These are phyloP conservation scores for Trichocladium uniseriatum DNA, from an alignment of 495 filamentous ascomycete species.

Conservation along the genomic window DNA sequence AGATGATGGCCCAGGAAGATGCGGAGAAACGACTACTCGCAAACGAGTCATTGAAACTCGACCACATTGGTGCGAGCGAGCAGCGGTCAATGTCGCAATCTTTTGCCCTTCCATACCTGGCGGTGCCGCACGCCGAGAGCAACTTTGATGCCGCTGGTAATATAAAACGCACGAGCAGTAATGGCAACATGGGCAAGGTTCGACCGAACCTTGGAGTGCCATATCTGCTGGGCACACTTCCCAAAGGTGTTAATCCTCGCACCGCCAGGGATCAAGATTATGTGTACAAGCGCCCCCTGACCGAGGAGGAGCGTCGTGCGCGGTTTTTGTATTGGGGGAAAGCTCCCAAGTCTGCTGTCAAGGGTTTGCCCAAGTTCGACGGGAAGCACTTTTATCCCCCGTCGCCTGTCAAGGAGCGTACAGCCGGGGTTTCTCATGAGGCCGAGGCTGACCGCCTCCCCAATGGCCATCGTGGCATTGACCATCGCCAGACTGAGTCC, in stretches of 20 bases:
- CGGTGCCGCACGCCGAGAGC: neutral
- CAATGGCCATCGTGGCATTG: conserved; percentile 7
- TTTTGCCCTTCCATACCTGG: neutral
- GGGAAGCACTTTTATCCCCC: conserved; percentile 49
- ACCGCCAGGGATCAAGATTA: conserved; percentile 31
- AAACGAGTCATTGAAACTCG: neutral
- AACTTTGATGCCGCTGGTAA: neutral
- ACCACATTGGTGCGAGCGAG: neutral
- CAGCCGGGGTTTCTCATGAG: neutral
- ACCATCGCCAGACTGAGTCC: conserved; percentile 17
- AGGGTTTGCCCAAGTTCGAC: conserved; percentile 47
- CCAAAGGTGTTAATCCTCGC: conserved; percentile 28
- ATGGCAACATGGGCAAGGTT: neutral
- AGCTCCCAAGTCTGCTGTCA: conserved; percentile 29
- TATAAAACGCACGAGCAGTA: neutral
- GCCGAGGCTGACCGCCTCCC: conserved; percentile 2
- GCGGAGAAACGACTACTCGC: conserved; percentile 6
- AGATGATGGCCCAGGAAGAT: conserved; percentile 6
- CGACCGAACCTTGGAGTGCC: conserved; percentile 21
- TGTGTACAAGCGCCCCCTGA: conserved; percentile 39
- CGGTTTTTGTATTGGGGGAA: conserved; percentile 44
- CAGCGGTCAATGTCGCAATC: conserved; percentile 4
- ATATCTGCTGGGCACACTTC: conserved; percentile 38
- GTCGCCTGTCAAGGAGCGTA: conserved; percentile 35
- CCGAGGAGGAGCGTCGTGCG: conserved; percentile 40